Base-by-base conservation (phyloP, 306 rosid genomes). In the Cucurbita ficifolia region DNA sequence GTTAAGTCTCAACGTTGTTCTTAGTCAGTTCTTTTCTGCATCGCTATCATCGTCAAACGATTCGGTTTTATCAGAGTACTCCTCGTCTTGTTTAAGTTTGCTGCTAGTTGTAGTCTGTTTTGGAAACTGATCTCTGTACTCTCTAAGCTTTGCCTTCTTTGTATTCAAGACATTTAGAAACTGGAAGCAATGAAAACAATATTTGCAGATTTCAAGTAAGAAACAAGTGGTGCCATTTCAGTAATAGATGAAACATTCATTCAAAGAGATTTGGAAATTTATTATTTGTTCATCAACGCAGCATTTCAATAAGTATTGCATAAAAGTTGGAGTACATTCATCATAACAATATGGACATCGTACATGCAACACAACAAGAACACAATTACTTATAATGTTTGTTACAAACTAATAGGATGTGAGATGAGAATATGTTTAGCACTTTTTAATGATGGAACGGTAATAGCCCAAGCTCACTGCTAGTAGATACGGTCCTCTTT, bases 131-230 rank as follows among this genome's bases (percentile, higher is more conserved):
- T 82, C 92, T 74, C 89, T 36, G 83, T 82, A 67, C 11, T 43
- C 72, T 43, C 72, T 67, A 11, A 67, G 72, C 13, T 67, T 67
- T 12, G 38, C 72, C 81, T 93, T 93, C 85, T 93, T 93, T 16
- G 97, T 85, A 81, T 93, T 93, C 75, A 93, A 84, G 80, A 93
- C 90, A 43, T 79, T 85, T n/a, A 93, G 81, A 83, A 93, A 90
- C 98, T 93, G 72, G 43, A 76, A 79, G 76, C 80, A 74, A 56
- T n/a, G 13, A 60, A 56, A 65, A 54, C 8, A 19, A 5, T 55
- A 29, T 13, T 46, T 78, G 74, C 52, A 87, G 91, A n/a, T 19
- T 40, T 57, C 13, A 21, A 40, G 10, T 43, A 14, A 43, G 21
- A 40, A 56, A 57, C 10, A 53, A 11, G 17, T 5, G 42, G 55